phyloP scores from a whole-genome alignment of 805 yeast species.

The Myxozyma melibiosi region DNA sequence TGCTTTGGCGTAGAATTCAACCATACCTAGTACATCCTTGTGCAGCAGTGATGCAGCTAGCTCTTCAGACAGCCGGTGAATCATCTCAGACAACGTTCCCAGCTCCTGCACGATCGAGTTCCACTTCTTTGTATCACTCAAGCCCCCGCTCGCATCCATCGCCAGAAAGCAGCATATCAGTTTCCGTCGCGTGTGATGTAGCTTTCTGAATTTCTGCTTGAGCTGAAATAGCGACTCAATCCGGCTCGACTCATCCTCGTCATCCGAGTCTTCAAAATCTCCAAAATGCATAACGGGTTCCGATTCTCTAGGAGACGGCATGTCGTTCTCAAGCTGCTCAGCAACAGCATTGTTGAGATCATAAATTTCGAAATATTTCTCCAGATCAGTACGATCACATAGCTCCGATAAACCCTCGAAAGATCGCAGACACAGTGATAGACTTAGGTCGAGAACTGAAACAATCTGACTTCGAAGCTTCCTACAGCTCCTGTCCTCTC shows the following conservation, averaged over 20 bases:
- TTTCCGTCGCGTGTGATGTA: conserved; percentile 31
- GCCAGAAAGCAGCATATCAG: conserved; percentile 35
- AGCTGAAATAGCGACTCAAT: conserved; percentile 14
- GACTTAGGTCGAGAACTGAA: conserved; percentile 28
- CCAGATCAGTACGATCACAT: conserved; percentile 23
- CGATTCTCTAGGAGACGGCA: not conserved
- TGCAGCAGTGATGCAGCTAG: conserved; percentile 8
- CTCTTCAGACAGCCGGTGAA: conserved; percentile 16
- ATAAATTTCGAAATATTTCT: conserved; percentile 32
- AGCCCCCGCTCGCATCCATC: conserved; percentile 29
- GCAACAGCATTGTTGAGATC: conserved; percentile 14
- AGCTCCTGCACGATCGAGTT: conserved; percentile 21
- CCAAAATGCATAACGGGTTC: not conserved
- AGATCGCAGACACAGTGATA: conserved; percentile 20
- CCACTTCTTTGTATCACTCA: conserved; percentile 27
- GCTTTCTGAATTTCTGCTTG: conserved; percentile 24
- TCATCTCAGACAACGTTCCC: conserved; percentile 23
- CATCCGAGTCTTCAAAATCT: conserved; percentile 9
- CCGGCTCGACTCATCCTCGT: not conserved
- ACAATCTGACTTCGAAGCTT: conserved; percentile 19
- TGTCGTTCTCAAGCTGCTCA: not conserved
- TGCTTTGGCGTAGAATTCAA: conserved; percentile 11
- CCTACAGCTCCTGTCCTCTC: conserved; percentile 20
- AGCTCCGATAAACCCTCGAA: conserved; percentile 14
- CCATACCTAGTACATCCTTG: conserved; percentile 14